phyloP scores from a whole-genome alignment of 306 rosid species.

The Hippophae tibetana region DNA sequence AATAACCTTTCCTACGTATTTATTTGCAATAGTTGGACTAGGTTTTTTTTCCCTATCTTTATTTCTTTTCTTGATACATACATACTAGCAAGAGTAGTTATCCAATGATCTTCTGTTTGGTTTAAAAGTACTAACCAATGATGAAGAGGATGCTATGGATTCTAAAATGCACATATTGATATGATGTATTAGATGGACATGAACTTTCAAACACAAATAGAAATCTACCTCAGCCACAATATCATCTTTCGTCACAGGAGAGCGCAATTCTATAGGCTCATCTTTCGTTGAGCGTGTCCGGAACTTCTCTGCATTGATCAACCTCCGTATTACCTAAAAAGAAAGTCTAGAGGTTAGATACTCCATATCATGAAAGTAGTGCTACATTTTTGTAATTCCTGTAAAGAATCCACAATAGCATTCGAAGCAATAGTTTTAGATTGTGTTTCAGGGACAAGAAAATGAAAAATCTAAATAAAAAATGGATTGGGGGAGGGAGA shows the following conservation, averaged over 20 bases:
- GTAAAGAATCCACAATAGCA: conserved; percentile 1
- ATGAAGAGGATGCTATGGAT: neutral
- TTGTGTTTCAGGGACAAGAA: neutral
- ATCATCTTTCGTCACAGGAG: conserved; percentile 48
- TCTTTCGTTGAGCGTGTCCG: conserved; percentile 52
- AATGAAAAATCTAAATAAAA: neutral
- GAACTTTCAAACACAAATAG: conserved; percentile 1
- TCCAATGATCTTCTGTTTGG: no score
- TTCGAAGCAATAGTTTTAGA: neutral
- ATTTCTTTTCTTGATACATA: no score
- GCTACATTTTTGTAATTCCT: conserved; percentile 1
- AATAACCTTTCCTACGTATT: neutral
- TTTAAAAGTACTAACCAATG: no score
- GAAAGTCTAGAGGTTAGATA: conserved; percentile 4
- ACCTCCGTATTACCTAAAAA: conserved; percentile 59
- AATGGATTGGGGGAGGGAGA: neutral
- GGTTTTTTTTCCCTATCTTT: neutral
- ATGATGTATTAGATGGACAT: neutral
- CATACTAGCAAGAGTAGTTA: no score
- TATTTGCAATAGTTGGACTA: neutral
- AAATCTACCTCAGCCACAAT: conserved; percentile 66
- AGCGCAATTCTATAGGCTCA: conserved; percentile 65
- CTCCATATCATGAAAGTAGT: neutral
- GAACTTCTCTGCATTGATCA: conserved; percentile 41
- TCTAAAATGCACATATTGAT: neutral